These are phyloP conservation scores for Trichoderma brevicompactum DNA, from an alignment of 2,329 filamentous ascomycete genomes.

Conservation along the genomic window DNA sequence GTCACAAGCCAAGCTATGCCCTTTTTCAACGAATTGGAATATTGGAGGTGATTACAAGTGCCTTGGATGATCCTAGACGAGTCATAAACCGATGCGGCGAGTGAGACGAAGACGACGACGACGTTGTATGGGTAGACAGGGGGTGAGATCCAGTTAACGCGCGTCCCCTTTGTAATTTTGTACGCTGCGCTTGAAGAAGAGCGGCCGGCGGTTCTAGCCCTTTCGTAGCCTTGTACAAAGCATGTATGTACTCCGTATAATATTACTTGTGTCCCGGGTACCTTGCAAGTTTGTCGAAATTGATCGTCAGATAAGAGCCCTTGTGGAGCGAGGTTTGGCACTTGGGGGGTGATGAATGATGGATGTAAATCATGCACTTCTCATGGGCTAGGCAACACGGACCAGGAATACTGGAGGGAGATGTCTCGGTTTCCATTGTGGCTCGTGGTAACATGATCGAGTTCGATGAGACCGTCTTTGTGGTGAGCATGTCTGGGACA, in stretches of 20 bases:
- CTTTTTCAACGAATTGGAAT: background rate
- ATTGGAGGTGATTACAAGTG: background rate
- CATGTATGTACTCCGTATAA: background rate
- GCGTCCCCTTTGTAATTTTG: conserved; percentile 17
- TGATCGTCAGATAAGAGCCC: conserved; percentile 4
- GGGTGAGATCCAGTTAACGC: conserved; percentile 24
- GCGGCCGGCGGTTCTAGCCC: conserved; percentile 8
- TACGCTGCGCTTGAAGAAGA: conserved; percentile 4
- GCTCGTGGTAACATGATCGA: background rate
- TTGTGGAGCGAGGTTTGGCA: background rate
- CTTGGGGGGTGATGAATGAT: background rate
- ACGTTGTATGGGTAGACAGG: conserved; percentile 2
- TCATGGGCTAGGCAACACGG: background rate
- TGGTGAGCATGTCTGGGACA: background rate
- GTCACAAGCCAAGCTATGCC: background rate
- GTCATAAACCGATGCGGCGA: conserved; percentile 13
- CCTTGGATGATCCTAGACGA: background rate
- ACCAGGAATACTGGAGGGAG: background rate
- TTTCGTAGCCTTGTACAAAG: conserved; percentile 12
- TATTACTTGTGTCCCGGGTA: background rate
- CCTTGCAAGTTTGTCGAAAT: background rate
- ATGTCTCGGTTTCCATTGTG: background rate
- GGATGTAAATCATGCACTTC: background rate
- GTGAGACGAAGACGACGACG: conserved; percentile 13
- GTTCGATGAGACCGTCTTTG: background rate